Percentiles rank a stretch among this genome's conserved stretches.
Evolutionary conservation across 2,329 filamentous ascomycete genomes (phyloP).

Genomic region (Triangularia setosa): DNA sequence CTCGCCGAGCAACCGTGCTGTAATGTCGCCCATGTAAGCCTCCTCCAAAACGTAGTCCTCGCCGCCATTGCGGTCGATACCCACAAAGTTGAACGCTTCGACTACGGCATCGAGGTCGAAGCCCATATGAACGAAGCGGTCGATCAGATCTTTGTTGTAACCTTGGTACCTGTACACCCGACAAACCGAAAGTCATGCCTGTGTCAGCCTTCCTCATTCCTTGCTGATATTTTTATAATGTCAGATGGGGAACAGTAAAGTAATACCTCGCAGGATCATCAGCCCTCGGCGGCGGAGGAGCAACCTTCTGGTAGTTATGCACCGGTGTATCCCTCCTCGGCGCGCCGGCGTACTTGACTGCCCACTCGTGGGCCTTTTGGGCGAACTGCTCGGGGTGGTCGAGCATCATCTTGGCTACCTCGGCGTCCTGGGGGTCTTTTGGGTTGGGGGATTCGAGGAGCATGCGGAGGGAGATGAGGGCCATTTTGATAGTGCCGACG

Average conservation of each 20-base stretch:
- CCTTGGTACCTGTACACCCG: slow-evolving; percentile 72
- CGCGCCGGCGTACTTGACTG: slow-evolving; percentile 76
- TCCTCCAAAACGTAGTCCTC: slow-evolving; percentile 84
- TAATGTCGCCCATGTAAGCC: slow-evolving; percentile 86
- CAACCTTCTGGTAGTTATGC: slow-evolving; percentile 42
- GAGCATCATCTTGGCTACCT: slow-evolving; percentile 88
- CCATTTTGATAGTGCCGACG: slow-evolving; percentile 92
- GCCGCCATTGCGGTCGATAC: slow-evolving; percentile 74
- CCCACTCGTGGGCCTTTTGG: slow-evolving; percentile 84
- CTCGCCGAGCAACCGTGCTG: slow-evolving; percentile 78
- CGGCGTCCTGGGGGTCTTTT: slow-evolving; percentile 93
- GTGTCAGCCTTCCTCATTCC: neutral
- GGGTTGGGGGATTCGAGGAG: slow-evolving; percentile 91
- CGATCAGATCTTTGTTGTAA: slow-evolving; percentile 78
- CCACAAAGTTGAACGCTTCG: slow-evolving; percentile 73
- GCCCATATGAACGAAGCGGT: slow-evolving; percentile 85
- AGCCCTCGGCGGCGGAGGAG: slow-evolving; percentile 36
- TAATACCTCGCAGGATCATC: slow-evolving; percentile 21
- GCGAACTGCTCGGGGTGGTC: slow-evolving; percentile 75
- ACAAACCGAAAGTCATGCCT: neutral
- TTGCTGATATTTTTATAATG: neutral
- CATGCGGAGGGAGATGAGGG: slow-evolving; percentile 87
- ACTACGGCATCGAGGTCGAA: slow-evolving; percentile 87
- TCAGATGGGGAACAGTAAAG: neutral
- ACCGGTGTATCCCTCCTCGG: slow-evolving; percentile 44